Conservation (phyloP, 2,329 filamentous ascomycete species). For the Xenosphaeropsis pyriputrescens region DNA sequence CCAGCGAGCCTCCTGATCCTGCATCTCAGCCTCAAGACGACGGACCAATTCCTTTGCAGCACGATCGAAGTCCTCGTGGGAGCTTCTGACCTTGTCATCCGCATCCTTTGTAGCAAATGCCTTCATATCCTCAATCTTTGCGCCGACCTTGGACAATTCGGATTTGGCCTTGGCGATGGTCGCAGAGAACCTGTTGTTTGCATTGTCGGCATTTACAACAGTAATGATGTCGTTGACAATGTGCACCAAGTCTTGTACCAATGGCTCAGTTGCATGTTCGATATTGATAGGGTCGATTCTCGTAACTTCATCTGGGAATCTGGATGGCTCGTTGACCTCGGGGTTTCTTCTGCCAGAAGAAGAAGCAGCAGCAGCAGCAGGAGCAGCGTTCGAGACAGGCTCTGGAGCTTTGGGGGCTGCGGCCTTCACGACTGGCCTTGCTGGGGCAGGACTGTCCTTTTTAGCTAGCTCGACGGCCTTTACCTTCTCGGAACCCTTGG, state of each 20-base stretch:
- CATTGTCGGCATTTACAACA: constrained; percentile 77
- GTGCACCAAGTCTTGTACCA: constrained; percentile 86
- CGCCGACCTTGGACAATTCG: constrained; percentile 64
- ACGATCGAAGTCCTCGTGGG: constrained; percentile 67
- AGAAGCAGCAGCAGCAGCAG: constrained; percentile 3
- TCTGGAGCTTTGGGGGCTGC: constrained; percentile 10
- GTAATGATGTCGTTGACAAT: constrained; percentile 94
- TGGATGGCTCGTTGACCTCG: constrained; percentile 52
- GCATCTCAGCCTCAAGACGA: constrained; percentile 74
- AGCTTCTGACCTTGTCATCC: constrained; percentile 38
- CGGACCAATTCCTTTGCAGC: constrained; percentile 78
- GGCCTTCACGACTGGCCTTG: constrained; percentile 1
- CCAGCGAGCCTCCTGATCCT: constrained; percentile 68
- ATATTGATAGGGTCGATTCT: constrained; percentile 69
- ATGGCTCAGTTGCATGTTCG: constrained; percentile 63
- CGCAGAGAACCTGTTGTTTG: constrained; percentile 60
- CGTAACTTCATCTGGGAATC: constrained; percentile 41
- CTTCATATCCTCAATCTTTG: constrained; percentile 59
- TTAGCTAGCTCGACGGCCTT: constrained; percentile 20
- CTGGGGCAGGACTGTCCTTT: constrained; percentile 15
- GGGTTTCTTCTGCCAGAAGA: constrained; percentile 26
- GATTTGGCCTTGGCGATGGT: constrained; percentile 77
- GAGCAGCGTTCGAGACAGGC: constrained; percentile 7
- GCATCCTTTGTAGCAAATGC: constrained; percentile 65
- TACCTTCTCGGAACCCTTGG: constrained; percentile 13